Evolutionary conservation across 441 rosid genomes (phyloP).

Genomic region (Biscutella auriculata): DNA sequence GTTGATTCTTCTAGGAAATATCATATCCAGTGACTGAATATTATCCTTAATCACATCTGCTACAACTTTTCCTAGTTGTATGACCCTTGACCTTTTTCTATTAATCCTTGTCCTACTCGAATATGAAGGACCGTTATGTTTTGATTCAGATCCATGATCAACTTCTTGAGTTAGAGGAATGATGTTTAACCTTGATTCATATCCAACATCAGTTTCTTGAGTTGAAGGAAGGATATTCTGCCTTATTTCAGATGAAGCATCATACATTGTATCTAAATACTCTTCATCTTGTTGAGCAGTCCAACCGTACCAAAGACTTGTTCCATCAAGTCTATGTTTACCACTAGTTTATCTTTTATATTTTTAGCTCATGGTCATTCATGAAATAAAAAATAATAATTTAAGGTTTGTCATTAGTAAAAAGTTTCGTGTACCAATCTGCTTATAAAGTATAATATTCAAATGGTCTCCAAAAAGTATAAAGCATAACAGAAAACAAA

Average conservation of each 20-base stretch:
- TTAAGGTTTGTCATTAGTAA: too few relatives aligned
- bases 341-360: not conserved
- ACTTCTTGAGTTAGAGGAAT: not conserved
- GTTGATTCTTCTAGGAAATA: not conserved
- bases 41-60: not conserved
- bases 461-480: too few relatives aligned
- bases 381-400: too few relatives aligned
- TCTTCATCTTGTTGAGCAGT: not conserved
- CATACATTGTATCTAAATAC: not conserved
- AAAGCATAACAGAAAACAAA: too few relatives aligned
- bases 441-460: too few relatives aligned
- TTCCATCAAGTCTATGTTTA: not conserved
- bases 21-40: not conserved
- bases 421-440: too few relatives aligned
- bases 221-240: not conserved
- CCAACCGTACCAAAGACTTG: not conserved
- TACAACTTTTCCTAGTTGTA: not conserved
- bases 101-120: not conserved
- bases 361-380: not conserved
- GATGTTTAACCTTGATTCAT: not conserved
- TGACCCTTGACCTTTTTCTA: not conserved
- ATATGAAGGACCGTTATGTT: not conserved
- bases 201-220: not conserved
- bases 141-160: too few relatives aligned
- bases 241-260: not conserved